Conservation (phyloP, 352 stramenopile species). For the Phytopythium delawarense region DNA sequence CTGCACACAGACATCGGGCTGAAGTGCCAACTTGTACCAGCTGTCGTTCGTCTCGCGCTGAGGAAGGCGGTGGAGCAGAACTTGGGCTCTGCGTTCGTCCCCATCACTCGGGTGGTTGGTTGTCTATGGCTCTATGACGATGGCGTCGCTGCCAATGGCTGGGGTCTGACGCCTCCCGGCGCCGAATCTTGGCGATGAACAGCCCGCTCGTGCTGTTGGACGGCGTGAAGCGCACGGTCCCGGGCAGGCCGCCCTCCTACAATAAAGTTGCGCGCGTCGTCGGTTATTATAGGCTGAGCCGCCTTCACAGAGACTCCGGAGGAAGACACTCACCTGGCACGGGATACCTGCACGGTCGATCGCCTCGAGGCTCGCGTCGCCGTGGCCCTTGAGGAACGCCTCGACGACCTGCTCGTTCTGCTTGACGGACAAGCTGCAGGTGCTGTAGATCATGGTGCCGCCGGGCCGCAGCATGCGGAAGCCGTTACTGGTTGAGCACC, state of each 20-base stretch:
- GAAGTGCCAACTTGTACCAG: too few species aligned
- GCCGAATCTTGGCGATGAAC: slow-evolving; percentile 61
- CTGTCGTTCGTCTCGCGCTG: too few species aligned
- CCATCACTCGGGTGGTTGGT: not conserved
- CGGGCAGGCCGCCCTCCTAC: slow-evolving; percentile 41
- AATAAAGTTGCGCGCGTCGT: not conserved
- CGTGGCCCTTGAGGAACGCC: slow-evolving; percentile 60
- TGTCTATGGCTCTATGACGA: not conserved
- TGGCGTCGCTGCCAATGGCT: not conserved
- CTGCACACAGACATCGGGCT: too few species aligned
- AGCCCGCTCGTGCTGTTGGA: slow-evolving; percentile 65
- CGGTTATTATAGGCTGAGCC: too few species aligned
- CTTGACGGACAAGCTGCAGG: slow-evolving; percentile 89
- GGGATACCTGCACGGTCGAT: slow-evolving; percentile 38
- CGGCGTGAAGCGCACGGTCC: slow-evolving; percentile 70
- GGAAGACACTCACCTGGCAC: slow-evolving; percentile 31
- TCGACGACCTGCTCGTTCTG: slow-evolving; percentile 94
- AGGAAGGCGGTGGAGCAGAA: too few species aligned
- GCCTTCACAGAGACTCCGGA: not conserved
- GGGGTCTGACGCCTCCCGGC: slow-evolving; percentile 12
- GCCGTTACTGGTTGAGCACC: slow-evolving; percentile 41
- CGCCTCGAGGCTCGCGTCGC: slow-evolving; percentile 25
- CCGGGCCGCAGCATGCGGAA: slow-evolving; percentile 86
- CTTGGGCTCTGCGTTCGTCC: not conserved
- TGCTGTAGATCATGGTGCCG: slow-evolving; percentile 94